Evolutionary conservation across 495 filamentous ascomycete genomes (phyloP), one percentile per base, ranked within the genome.

Genomic region (Mytilinidion resinicola): DNA sequence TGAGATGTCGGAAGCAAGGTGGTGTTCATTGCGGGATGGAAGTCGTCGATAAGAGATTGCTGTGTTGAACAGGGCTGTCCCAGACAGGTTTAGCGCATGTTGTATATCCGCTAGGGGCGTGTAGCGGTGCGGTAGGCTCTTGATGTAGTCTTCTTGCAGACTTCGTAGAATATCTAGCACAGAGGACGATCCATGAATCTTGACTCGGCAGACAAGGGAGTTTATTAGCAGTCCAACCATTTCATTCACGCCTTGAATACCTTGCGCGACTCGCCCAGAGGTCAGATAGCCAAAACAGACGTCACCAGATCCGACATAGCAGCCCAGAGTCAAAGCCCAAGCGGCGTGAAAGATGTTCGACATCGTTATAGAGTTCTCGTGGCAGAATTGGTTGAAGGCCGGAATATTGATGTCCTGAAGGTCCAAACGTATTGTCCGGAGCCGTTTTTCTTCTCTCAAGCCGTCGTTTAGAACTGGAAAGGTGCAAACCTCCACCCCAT

Each of bases 271-370:
- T 49, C 62, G 38, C 4, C 55, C 62, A 2, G 62, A 65, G 15
- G 59, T 62, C n/a, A 65, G 54, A 34, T 65, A 65, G 33, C 62
- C 62, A 55, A 65, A 65, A 10, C 50, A 51, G 15, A 62, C 59
- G 25, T 57, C 59, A 17, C 53, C 42, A 15, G 37, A 50, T 20
- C 58, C 57, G 10, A 59, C 39, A 34, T 62, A 65, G 30, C 14
- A 35, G 30, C 62, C 55, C 43, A 65, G 25, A 41, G 59, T 61
- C 11, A 62, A 11, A 36, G 52, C 62, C 62, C 62, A 65, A 9
- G 62, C 62, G 5, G 62, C 38, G 30, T 65, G 62, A 50, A 65
- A 61, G 19, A 62, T 37, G 42, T 62, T 65, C 5, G 62, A 65
- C 12, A 62, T 19, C 0, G 62, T 65, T 33, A 62, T 46, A 19